Conservation (phyloP, 2,329 filamentous ascomycete genomes). For the Chrysoporthe puriensis region DNA sequence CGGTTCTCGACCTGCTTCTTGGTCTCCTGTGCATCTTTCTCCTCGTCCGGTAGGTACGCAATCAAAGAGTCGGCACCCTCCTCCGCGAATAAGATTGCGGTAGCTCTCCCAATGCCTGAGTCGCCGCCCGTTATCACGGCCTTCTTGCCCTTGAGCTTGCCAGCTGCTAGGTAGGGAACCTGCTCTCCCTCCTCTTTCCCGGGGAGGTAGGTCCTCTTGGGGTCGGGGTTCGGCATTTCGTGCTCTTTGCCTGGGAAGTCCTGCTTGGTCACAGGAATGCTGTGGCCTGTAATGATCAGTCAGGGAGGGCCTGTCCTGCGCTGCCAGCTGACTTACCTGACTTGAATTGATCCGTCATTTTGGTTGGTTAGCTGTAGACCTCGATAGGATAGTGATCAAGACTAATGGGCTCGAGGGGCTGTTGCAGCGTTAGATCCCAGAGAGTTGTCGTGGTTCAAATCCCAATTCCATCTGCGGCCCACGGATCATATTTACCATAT, state of each 20-base stretch:
- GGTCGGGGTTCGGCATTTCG: slow-evolving; percentile 61
- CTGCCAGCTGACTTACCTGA: slow-evolving; percentile 34
- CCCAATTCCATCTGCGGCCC: background rate
- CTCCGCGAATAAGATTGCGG: slow-evolving; percentile 77
- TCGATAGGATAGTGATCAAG: background rate
- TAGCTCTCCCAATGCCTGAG: slow-evolving; percentile 76
- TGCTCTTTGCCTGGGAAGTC: slow-evolving; percentile 48
- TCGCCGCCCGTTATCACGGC: slow-evolving; percentile 83
- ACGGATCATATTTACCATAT: background rate
- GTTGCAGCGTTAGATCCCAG: background rate
- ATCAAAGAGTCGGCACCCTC: slow-evolving; percentile 78
- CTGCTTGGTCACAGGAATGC: slow-evolving; percentile 46
- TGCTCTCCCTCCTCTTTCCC: slow-evolving; percentile 61
- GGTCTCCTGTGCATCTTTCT: slow-evolving; percentile 76
- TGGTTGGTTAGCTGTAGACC: slow-evolving; percentile 5
- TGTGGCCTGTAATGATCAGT: slow-evolving; percentile 38
- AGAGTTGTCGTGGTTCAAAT: background rate
- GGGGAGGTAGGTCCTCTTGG: slow-evolving; percentile 26
- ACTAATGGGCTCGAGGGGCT: background rate
- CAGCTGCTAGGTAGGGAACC: slow-evolving; percentile 73
- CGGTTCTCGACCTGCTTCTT: slow-evolving; percentile 70
- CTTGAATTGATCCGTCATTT: slow-evolving; percentile 42
- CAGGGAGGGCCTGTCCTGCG: background rate
- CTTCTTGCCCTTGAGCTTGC: slow-evolving; percentile 75
- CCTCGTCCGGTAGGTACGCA: slow-evolving; percentile 74